Evolutionary conservation across 345 rosid genomes (phyloP), one percentile per base, ranked within the genome.

Genomic region (Cardiospermum halicacabum): DNA sequence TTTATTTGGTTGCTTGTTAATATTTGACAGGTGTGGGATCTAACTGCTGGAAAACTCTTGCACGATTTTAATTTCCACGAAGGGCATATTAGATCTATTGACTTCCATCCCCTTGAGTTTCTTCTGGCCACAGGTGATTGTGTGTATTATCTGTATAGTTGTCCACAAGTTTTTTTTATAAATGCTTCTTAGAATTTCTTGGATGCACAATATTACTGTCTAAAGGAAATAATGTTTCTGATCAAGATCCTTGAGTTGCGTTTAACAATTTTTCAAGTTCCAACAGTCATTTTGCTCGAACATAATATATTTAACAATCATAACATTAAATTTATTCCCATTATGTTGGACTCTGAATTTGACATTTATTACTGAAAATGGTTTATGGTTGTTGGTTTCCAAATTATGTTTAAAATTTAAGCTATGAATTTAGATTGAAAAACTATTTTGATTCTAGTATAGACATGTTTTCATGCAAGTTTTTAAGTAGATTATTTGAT

Each of bases 21-120:
- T 21, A 15, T 64, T 37, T 39, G 59, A 53, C 68, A 88, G 95
- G 84, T 85, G 62, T 88, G 95, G 95, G 97, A 94, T 82, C 88
- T 94, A 70, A 94, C 97, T 34, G 96, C 99, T 66, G 99, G 99
- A 80, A 94, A 94, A 81, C 92, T 84, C 70, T 78, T 94, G 74
- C 95, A 94, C 74, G 99, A 94, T 67, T 94, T 91, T 73, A 91
- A 89, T 72, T 85, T 83, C 75, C 97, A 89, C 67, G 99, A 94
- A 74, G 94, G 96, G 61, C 82, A 80, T 66, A 81, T 94, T 65
- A 80, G 82, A 65, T 87, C 96, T 18, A 66, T 94, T 59, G 96
- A 89, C 71, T 94, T 94, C 82, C 99, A 94, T 72, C 99, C 99
- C 58, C 85, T 91, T 53, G 97, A 94, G 75, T 91, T 91, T 72